A percentile compares a stretch with the other conserved stretches of the same genome.
Conservation (phyloP, 2,329 filamentous ascomycete genomes). For the Penicillium expansum region DNA sequence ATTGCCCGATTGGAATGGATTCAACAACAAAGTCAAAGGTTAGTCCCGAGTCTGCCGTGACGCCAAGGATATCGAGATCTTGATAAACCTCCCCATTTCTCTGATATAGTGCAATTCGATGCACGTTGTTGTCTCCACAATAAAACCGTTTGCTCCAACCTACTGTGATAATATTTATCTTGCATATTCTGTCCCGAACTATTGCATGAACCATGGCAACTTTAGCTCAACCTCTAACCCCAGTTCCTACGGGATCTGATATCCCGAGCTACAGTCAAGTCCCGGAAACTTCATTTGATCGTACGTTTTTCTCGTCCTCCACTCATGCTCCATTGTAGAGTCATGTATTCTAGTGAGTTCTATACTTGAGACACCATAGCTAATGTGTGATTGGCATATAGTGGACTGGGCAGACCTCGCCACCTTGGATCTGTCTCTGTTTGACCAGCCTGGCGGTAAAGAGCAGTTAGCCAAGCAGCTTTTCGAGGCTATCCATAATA, state of each 20-base stretch:
- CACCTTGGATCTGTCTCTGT: slow-evolving; percentile 55
- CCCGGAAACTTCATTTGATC: slow-evolving; percentile 9
- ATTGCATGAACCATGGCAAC: slow-evolving; percentile 1
- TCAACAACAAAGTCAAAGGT: not conserved
- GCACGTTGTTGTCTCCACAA: not conserved
- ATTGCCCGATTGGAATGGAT: slow-evolving; percentile 4
- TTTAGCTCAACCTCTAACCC: not conserved
- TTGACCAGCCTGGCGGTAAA: slow-evolving; percentile 53
- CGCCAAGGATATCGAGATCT: not conserved
- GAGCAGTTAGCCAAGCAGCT: slow-evolving; percentile 52
- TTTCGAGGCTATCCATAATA: slow-evolving; percentile 49
- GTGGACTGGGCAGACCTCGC: slow-evolving; percentile 53
- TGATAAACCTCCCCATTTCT: slow-evolving; percentile 1
- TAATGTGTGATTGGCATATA: slow-evolving; percentile 3
- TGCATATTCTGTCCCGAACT: not conserved
- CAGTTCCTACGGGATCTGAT: not conserved
- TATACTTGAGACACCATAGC: not conserved
- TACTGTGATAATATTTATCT: not conserved
- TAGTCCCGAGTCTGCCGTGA: not conserved
- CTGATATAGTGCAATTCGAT: not conserved
- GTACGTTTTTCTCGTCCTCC: not conserved
- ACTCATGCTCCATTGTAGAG: not conserved
- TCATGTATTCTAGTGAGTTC: rapidly evolving
- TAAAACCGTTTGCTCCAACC: not conserved
- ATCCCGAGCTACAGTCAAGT: slow-evolving; percentile 12